Percentiles rank a stretch among this genome's conserved stretches.
phyloP scores from a whole-genome alignment of 2,329 filamentous ascomycete genomes.

The Pseudogymnoascus sp. region DNA sequence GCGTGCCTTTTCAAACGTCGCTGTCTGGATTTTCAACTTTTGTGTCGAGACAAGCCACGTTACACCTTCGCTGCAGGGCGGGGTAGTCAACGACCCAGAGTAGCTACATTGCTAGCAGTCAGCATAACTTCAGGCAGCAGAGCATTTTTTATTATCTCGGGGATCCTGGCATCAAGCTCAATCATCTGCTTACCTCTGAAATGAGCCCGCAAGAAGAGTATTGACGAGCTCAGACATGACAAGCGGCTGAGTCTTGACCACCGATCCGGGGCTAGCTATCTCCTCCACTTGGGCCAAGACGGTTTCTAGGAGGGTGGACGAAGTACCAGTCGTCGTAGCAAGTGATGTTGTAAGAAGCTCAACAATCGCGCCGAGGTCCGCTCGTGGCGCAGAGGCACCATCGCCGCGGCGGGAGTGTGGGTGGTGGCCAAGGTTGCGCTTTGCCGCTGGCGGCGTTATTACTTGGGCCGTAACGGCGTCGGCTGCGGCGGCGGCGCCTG shows the following conservation, averaged over 20 bases:
- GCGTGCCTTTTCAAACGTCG: constrained; percentile 44
- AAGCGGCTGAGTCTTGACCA: constrained; percentile 34
- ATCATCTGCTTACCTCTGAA: constrained; percentile 12
- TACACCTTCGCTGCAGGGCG: constrained; percentile 51
- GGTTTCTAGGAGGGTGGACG: constrained; percentile 38
- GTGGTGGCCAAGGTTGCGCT: constrained; percentile 13
- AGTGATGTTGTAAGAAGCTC: constrained; percentile 28
- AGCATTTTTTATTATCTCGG: neutral
- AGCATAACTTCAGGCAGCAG: constrained; percentile 12
- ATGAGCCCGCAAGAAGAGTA: constrained; percentile 19
- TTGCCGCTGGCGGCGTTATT: neutral
- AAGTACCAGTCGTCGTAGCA: constrained; percentile 28
- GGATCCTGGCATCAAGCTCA: neutral
- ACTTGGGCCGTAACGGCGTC: constrained; percentile 14
- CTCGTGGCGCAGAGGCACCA: neutral
- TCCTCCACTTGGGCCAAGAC: constrained; percentile 35
- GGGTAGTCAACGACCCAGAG: constrained; percentile 52
- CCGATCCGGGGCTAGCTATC: constrained; percentile 37
- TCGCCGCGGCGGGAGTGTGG: constrained; percentile 7
- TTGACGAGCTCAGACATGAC: constrained; percentile 37
- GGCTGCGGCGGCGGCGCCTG: constrained; percentile 17
- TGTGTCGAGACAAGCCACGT: constrained; percentile 44
- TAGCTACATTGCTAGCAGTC: constrained; percentile 32
- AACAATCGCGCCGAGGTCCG: neutral
- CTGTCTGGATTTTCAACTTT: constrained; percentile 39